Evolutionary conservation across 805 yeast species (phyloP), one percentile per base, ranked within the genome.

Genomic region (Candida lessepsii): DNA sequence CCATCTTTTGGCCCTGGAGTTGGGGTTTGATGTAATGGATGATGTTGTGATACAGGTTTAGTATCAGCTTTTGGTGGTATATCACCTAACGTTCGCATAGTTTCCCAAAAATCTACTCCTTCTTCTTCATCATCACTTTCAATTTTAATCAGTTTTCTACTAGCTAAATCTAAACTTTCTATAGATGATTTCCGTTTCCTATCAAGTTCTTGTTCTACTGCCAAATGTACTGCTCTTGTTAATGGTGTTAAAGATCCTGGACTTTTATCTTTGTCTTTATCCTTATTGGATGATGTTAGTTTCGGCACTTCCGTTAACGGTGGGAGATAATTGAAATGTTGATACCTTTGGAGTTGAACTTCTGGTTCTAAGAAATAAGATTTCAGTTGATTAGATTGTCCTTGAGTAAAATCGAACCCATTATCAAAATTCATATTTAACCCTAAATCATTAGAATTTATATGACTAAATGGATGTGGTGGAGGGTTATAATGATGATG

Each of bases 281-380:
- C 15, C 49, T 25, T 40, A 35, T 35, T 25, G 0, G 86, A 79
- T 1, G 86, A 80, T 16, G 71, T 81, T 31, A 84, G 60, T 49
- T 79, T 82, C 0, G 91, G 93, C 35, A 79, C 83, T 45, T 80
- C 83, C 5, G 84, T 78, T 46, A 76, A 57, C 2, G 89, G 83
- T 10, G 90, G 87, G 18, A 84, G 61, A 51, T 81, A 83, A 56
- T 83, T 83, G 66, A 84, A 84, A 63, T 84, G 93, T 35, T 81
- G 81, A 43, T 68, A 76, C 54, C 90, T 62, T 32, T 75, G 70
- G 2, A 80, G 62, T 25, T 75, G 77, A 3, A 78, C 61, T 39
- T 78, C 83, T 4, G 79, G 76, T 39, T 74, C 77, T 15, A 60
- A 39, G 30, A 47, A 67, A 33, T 18, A 45, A 4, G 47, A 42